phyloP scores from a whole-genome alignment of 2,329 filamentous ascomycete species.

The Chrysosporium keratinophilum region DNA sequence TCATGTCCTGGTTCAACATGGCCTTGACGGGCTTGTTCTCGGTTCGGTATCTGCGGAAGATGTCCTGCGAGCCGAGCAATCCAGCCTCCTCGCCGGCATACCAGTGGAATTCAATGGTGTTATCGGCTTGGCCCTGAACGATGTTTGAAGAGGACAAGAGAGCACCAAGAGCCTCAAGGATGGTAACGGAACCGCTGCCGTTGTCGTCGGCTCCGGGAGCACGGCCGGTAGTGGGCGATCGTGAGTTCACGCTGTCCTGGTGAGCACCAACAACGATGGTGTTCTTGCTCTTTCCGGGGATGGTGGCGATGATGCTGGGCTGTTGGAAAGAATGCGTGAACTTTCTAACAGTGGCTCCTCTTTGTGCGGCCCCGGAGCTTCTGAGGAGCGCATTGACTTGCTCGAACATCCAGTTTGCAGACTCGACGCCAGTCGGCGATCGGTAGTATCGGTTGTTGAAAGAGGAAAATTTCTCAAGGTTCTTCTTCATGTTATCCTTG shows the following conservation, averaged over 20 bases:
- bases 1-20: constrained; percentile 12
- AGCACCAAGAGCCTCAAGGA: constrained; percentile 3
- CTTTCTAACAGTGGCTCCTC: neutral
- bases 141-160: constrained; percentile 5
- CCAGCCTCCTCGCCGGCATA: constrained; percentile 11
- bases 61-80: constrained; percentile 6
- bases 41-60: constrained; percentile 6
- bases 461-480: constrained; percentile 4
- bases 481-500: neutral
- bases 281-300: constrained; percentile 8
- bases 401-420: constrained; percentile 9
- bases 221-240: neutral
- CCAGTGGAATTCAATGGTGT: constrained; percentile 14
- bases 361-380: neutral
- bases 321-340: constrained; percentile 8
- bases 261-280: constrained; percentile 11
- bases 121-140: constrained; percentile 1
- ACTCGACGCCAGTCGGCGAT: constrained; percentile 1
- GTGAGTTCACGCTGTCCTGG: constrained; percentile 9
- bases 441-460: constrained; percentile 11
- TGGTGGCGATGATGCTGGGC: constrained; percentile 6
- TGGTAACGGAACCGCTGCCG: constrained; percentile 6
- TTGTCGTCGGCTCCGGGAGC: constrained; percentile 13
- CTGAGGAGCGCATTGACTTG: neutral
- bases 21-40: constrained; percentile 6